These are phyloP conservation scores for Saccharomyces uvarum DNA, from an alignment of 1,139 yeast genomes.

Conservation along the genomic window DNA sequence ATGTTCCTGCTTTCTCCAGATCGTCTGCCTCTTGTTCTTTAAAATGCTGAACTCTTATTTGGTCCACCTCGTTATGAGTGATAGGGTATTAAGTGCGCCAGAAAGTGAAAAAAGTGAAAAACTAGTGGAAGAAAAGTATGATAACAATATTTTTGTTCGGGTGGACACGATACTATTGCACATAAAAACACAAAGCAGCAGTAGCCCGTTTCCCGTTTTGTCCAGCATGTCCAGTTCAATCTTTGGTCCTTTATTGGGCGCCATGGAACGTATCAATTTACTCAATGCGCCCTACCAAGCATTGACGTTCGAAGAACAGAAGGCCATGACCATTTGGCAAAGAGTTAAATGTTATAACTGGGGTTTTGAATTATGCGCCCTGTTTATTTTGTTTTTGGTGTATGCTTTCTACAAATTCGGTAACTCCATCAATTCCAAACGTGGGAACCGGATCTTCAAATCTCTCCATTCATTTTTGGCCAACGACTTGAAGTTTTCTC, in stretches of 20 bases:
- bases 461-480: constrained; percentile 44
- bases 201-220: background rate
- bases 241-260: constrained; percentile 11
- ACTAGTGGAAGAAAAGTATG: background rate
- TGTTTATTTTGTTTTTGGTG: constrained; percentile 44
- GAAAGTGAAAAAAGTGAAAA: background rate
- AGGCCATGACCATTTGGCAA: constrained; percentile 42
- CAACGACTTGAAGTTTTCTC: constrained; percentile 54
- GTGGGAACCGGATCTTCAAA: constrained; percentile 47
- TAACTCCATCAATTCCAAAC: constrained; percentile 45
- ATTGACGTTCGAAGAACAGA: constrained; percentile 46
- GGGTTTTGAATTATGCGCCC: constrained; percentile 59
- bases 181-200: background rate
- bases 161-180: background rate
- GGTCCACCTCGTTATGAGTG: background rate
- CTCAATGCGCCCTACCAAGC: constrained; percentile 33
- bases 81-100: background rate
- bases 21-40: background rate
- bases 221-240: constrained; percentile 1
- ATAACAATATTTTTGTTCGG: background rate
- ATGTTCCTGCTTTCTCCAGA: background rate
- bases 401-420: constrained; percentile 48
- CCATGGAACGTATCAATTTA: constrained; percentile 14
- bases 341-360: constrained; percentile 53
- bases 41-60: background rate